These are phyloP conservation scores for Aegilops umbellulata DNA, from an alignment of 176 grass and related monocot genomes.

Conservation along the genomic window DNA sequence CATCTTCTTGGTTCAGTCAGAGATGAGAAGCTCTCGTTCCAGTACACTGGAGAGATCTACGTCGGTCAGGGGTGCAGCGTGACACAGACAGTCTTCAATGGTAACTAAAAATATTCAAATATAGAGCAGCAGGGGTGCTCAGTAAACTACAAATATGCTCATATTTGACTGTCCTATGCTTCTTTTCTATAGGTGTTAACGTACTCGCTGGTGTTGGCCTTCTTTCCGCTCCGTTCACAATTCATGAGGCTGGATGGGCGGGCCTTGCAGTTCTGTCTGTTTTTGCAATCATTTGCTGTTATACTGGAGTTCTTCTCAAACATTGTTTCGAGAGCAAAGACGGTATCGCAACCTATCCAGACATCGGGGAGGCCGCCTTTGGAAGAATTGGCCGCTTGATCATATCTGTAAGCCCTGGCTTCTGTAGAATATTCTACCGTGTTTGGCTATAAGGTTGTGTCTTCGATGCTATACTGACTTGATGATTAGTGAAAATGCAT, in stretches of 20 bases:
- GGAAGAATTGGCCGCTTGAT: constrained; percentile 77
- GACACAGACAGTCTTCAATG: constrained; percentile 94
- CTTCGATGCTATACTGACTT: background rate
- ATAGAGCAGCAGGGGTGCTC: background rate
- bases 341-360: constrained; percentile 83
- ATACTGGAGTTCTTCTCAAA: constrained; percentile 82
- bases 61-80: constrained; percentile 72
- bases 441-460: background rate
- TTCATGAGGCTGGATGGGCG: constrained; percentile 84
- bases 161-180: constrained; percentile 7
- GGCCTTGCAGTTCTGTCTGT: constrained; percentile 58
- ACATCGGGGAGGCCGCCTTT: constrained; percentile 96
- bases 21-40: constrained; percentile 57
- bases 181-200: constrained; percentile 59
- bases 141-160: background rate
- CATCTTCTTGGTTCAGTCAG: constrained; percentile 35
- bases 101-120: constrained; percentile 39
- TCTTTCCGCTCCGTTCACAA: constrained; percentile 84
- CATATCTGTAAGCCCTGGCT: constrained; percentile 61
- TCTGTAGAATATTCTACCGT: constrained; percentile 10
- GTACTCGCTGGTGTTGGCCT: constrained; percentile 85
- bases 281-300: constrained; percentile 70
- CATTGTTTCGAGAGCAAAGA: constrained; percentile 91
- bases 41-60: constrained; percentile 55
- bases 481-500: background rate